Conservation (phyloP, 2,329 filamentous ascomycete genomes). For the Ceratocystis ficicola region DNA sequence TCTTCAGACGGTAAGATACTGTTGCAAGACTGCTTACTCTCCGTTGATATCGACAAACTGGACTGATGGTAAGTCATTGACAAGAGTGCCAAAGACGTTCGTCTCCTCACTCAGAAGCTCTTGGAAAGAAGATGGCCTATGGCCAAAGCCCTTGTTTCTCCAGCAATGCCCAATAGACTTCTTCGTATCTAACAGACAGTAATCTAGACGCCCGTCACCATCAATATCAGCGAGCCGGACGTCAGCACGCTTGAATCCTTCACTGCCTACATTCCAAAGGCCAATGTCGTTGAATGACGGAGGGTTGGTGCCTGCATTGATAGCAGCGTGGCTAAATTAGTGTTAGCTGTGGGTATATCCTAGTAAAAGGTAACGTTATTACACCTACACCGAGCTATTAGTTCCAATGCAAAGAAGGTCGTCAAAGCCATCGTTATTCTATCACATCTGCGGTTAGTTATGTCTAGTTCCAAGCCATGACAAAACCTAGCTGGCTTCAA, state of each 20-base stretch:
- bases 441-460: neutral
- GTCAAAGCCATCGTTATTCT: constrained; percentile 26
- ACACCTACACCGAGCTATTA: constrained; percentile 23
- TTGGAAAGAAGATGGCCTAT: constrained; percentile 30
- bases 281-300: constrained; percentile 17
- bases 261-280: constrained; percentile 11
- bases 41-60: constrained; percentile 25
- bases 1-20: neutral
- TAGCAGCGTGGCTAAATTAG: constrained; percentile 14
- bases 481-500: neutral
- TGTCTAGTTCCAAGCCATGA: neutral
- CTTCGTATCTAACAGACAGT: constrained; percentile 24
- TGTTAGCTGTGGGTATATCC: constrained; percentile 1
- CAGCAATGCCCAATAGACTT: constrained; percentile 27
- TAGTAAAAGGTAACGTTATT: neutral
- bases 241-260: constrained; percentile 22
- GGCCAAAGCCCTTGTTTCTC: constrained; percentile 28
- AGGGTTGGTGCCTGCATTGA: constrained; percentile 18
- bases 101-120: constrained; percentile 22
- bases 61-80: constrained; percentile 23
- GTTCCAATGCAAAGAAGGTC: constrained; percentile 28
- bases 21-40: constrained; percentile 13
- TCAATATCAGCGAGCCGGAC: constrained; percentile 29
- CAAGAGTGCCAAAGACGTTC: constrained; percentile 17
- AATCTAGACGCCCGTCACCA: constrained; percentile 30